phyloP scores from a whole-genome alignment of 2,329 filamentous ascomycete species.

The Rutstroemia sp. region DNA sequence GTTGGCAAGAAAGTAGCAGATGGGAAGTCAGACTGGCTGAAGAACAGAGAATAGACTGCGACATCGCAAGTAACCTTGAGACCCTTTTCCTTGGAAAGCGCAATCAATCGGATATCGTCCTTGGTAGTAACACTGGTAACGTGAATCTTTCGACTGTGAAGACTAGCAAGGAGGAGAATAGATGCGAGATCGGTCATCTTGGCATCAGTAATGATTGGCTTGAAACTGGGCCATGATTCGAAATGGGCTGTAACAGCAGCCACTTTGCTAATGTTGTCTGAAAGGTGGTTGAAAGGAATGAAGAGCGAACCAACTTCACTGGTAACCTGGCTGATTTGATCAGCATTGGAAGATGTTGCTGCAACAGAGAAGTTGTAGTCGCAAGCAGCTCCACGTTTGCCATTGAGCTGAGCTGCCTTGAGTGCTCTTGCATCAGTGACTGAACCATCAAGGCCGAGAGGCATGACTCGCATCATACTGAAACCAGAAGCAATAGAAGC shows the following conservation, averaged over 20 bases:
- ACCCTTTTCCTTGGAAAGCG: constrained; percentile 74
- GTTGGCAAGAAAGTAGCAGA: constrained; percentile 60
- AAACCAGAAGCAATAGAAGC: constrained; percentile 70
- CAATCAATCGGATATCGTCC: constrained; percentile 71
- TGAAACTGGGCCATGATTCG: constrained; percentile 67
- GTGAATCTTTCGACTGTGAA: constrained; percentile 72
- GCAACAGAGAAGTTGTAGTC: constrained; percentile 77
- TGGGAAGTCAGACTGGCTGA: constrained; percentile 64
- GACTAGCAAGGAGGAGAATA: constrained; percentile 67
- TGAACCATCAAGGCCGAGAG: constrained; percentile 63
- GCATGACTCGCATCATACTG: constrained; percentile 75
- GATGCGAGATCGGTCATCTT: constrained; percentile 77
- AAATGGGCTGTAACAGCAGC: constrained; percentile 74
- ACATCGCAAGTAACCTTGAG: constrained; percentile 77
- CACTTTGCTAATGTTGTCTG: constrained; percentile 78
- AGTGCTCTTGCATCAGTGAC: constrained; percentile 67
- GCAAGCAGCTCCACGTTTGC: constrained; percentile 59
- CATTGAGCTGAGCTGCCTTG: constrained; percentile 64
- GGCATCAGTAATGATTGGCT: constrained; percentile 75
- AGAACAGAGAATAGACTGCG: constrained; percentile 70
- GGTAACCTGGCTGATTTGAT: constrained; percentile 66
- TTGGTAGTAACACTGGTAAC: constrained; percentile 75
- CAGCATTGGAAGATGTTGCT: constrained; percentile 64
- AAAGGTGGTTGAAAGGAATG: constrained; percentile 72
- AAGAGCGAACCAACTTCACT: constrained; percentile 72